phyloP scores from a whole-genome alignment of 352 stramenopile species.

The Phytophthora idaei region DNA sequence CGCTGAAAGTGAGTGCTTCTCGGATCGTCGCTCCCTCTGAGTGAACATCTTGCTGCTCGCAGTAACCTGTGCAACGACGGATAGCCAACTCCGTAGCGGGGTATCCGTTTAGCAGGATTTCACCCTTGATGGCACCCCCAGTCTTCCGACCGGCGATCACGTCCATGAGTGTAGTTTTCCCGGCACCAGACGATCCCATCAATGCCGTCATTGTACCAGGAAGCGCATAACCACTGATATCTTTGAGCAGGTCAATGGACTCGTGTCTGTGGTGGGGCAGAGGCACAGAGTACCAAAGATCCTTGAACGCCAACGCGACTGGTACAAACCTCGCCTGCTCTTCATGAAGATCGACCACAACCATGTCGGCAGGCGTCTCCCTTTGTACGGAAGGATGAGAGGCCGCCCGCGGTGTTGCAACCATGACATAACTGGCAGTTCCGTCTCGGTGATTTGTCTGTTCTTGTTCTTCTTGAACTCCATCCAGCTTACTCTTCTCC shows the following conservation, averaged over 20 bases:
- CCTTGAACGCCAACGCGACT: conserved; percentile 40
- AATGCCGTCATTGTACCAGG: conserved; percentile 55
- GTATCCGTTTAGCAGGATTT: conserved; percentile 56
- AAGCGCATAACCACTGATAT: conserved; percentile 52
- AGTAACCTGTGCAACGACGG: conserved; percentile 41
- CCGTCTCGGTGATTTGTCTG: neutral
- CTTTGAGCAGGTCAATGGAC: conserved; percentile 73
- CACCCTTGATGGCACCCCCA: conserved; percentile 57
- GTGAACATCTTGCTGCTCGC: conserved; percentile 29
- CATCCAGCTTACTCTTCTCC: conserved; percentile 12
- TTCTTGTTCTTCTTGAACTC: conserved; percentile 5
- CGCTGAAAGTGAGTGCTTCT: conserved; percentile 88
- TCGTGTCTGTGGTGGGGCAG: conserved; percentile 16
- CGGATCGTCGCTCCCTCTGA: conserved; percentile 65
- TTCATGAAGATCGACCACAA: conserved; percentile 21
- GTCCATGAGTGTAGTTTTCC: conserved; percentile 67
- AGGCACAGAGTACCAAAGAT: conserved; percentile 40
- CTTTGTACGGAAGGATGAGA: neutral
- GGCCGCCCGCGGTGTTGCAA: conserved; percentile 13
- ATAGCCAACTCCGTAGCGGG: conserved; percentile 31
- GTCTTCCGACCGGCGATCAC: conserved; percentile 88
- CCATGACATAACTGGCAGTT: conserved; percentile 21
- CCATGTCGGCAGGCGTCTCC: conserved; percentile 4
- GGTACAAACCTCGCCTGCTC: conserved; percentile 26
- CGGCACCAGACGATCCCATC: conserved; percentile 63